Percentiles rank a stretch among this genome's conserved stretches.
Evolutionary conservation across 768 basidiomycete genomes (phyloP).

Genomic region (Scleroderma citrinum): DNA sequence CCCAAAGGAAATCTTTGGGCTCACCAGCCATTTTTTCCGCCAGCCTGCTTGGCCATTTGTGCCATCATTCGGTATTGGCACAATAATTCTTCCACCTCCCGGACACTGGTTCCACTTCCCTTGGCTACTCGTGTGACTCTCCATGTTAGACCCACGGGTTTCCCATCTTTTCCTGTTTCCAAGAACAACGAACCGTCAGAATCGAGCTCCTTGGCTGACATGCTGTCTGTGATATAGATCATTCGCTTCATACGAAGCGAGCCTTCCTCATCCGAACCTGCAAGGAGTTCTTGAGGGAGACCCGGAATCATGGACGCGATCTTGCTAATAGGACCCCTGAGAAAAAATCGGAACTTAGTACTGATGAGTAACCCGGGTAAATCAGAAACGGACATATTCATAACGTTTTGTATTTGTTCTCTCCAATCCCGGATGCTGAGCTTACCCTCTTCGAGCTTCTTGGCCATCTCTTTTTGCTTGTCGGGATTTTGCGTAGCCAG

Average conservation of each 20-base stretch:
- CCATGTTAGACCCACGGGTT: slow-evolving; percentile 83
- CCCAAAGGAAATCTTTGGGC: slow-evolving; percentile 19
- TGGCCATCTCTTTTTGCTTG: slow-evolving; percentile 95
- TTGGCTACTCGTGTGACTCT: slow-evolving; percentile 85
- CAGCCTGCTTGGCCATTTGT: slow-evolving; percentile 97
- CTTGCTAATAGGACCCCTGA: slow-evolving; percentile 96
- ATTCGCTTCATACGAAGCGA: slow-evolving; percentile 89
- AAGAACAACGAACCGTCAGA: slow-evolving; percentile 92
- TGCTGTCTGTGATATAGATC: slow-evolving; percentile 98
- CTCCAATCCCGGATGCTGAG: slow-evolving; percentile 96
- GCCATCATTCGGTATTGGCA: slow-evolving; percentile 99
- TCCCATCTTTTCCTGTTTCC: slow-evolving; percentile 76
- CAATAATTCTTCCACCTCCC: slow-evolving; percentile 96
- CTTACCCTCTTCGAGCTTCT: slow-evolving; percentile 96
- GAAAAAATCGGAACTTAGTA: slow-evolving; percentile 7
- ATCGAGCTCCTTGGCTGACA: slow-evolving; percentile 90
- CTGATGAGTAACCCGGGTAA: slow-evolving; percentile 2
- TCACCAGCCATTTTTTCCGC: slow-evolving; percentile 93
- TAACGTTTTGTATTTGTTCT: slow-evolving; percentile 95
- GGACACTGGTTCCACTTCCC: slow-evolving; percentile 90
- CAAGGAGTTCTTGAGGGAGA: slow-evolving; percentile 83
- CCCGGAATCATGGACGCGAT: slow-evolving; percentile 99
- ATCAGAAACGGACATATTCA: slow-evolving; percentile 78
- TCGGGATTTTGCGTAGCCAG: slow-evolving; percentile 90
- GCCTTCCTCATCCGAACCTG: slow-evolving; percentile 92